Evolutionary conservation across 2,329 filamentous ascomycete genomes (phyloP).

Genomic region (Pseudogymnoascus sp.): DNA sequence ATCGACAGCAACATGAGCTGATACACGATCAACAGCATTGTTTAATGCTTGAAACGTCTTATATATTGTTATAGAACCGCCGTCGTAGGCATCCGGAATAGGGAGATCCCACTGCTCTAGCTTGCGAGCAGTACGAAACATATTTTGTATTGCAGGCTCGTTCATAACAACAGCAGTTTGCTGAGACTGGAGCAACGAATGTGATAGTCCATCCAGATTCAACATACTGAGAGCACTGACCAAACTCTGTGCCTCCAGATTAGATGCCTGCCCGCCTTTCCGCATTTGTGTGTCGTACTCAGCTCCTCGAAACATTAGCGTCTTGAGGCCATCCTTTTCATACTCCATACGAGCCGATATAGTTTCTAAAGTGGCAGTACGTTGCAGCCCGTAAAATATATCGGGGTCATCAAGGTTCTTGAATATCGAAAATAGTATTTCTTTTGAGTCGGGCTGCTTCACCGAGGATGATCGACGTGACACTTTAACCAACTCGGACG

Average conservation of each 20-base stretch:
- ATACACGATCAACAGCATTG: conserved; percentile 49
- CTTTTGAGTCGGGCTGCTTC: conserved; percentile 46
- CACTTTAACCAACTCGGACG: conserved; percentile 46
- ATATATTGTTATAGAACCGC: conserved; percentile 65
- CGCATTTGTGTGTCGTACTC: conserved; percentile 82
- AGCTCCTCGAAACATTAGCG: conserved; percentile 81
- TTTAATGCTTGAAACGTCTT: conserved; percentile 73
- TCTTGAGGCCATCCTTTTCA: conserved; percentile 79
- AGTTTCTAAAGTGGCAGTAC: conserved; percentile 66
- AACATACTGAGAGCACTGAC: conserved; percentile 71
- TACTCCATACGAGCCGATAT: conserved; percentile 80
- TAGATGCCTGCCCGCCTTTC: conserved; percentile 45
- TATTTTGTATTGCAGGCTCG: conserved; percentile 57
- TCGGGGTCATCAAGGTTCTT: conserved; percentile 93
- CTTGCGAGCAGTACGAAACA: conserved; percentile 71
- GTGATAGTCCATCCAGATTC: conserved; percentile 78
- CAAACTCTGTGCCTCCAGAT: conserved; percentile 58
- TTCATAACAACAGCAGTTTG: conserved; percentile 48
- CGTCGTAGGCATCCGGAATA: conserved; percentile 54
- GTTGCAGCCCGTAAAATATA: conserved; percentile 84
- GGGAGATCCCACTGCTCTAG: conserved; percentile 90
- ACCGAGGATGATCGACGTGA: conserved; percentile 60
- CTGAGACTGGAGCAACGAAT: conserved; percentile 65
- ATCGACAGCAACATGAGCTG: conserved; percentile 52
- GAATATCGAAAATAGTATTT: conserved; percentile 74